phyloP scores from a whole-genome alignment of 495 filamentous ascomycete species.

The Chaetomium cochliodes region DNA sequence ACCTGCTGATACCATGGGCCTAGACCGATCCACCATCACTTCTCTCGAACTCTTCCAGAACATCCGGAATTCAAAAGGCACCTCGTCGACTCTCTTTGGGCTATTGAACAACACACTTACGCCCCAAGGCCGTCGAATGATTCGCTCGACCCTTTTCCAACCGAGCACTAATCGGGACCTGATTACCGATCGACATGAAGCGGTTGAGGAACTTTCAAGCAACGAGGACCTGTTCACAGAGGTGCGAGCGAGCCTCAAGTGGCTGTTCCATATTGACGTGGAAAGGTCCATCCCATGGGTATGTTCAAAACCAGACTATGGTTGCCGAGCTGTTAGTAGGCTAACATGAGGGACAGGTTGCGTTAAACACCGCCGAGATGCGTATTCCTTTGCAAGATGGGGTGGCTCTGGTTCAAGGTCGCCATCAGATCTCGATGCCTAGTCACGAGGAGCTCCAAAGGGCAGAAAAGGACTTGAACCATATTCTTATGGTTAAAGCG shows the following conservation, averaged over 20 bases:
- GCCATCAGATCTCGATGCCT: slow-evolving; percentile 53
- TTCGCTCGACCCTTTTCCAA: slow-evolving; percentile 81
- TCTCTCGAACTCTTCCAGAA: slow-evolving; percentile 91
- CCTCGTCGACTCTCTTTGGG: slow-evolving; percentile 74
- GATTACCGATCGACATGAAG: slow-evolving; percentile 68
- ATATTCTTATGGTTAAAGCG: slow-evolving; percentile 47
- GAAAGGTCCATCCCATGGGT: slow-evolving; percentile 28
- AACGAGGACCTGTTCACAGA: slow-evolving; percentile 87
- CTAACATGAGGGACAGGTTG: slow-evolving; percentile 10
- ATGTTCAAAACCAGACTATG: background rate
- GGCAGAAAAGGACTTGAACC: slow-evolving; percentile 30
- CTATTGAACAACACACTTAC: slow-evolving; percentile 81
- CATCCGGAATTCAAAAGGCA: slow-evolving; percentile 65
- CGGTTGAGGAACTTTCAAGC: slow-evolving; percentile 76
- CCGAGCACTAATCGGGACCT: slow-evolving; percentile 72
- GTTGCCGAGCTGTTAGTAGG: background rate
- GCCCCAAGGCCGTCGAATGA: slow-evolving; percentile 79
- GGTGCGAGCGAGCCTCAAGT: slow-evolving; percentile 58
- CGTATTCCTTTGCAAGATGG: slow-evolving; percentile 21
- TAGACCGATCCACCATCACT: slow-evolving; percentile 80
- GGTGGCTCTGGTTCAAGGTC: slow-evolving; percentile 23
- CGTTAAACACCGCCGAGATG: background rate
- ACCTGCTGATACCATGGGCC: slow-evolving; percentile 92
- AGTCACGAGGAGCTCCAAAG: slow-evolving; percentile 32
- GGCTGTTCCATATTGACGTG: slow-evolving; percentile 28